phyloP scores from a whole-genome alignment of 2,329 filamentous ascomycete species.

The Neoscytalidium dimidiatum region DNA sequence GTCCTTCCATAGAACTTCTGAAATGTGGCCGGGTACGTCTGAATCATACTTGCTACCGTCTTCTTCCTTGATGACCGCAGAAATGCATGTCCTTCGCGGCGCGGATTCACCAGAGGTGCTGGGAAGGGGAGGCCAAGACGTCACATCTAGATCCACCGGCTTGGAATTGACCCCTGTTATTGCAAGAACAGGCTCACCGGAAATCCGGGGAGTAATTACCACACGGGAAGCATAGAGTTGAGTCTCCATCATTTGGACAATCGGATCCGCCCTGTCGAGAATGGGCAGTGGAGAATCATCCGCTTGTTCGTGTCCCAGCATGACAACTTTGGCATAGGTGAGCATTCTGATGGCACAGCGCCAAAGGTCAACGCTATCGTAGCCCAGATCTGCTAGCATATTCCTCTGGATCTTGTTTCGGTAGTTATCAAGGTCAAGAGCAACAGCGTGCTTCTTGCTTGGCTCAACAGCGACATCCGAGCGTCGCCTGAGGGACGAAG shows the following conservation, averaged over 20 bases:
- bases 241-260: slow-evolving; percentile 12
- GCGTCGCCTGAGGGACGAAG: neutral
- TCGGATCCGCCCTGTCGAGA: slow-evolving; percentile 12
- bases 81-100: neutral
- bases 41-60: slow-evolving; percentile 24
- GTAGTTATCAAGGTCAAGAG: slow-evolving; percentile 18
- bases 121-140: neutral
- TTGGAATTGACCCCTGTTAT: neutral
- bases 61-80: neutral
- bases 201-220: neutral
- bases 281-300: slow-evolving; percentile 1
- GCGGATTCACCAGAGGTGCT: neutral
- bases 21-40: slow-evolving; percentile 29
- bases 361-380: slow-evolving; percentile 41
- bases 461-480: neutral
- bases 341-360: slow-evolving; percentile 35
- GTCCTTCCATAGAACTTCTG: slow-evolving; percentile 31
- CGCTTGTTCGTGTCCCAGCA: slow-evolving; percentile 18
- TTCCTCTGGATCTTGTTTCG: slow-evolving; percentile 44
- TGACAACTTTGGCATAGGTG: slow-evolving; percentile 31
- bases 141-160: neutral
- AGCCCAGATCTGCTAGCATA: slow-evolving; percentile 35
- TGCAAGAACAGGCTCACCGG: neutral
- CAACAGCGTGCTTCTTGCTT: slow-evolving; percentile 11
- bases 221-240: neutral